Base-by-base conservation (phyloP, 805 yeast genomes). In the Candida yuanshanica region DNA sequence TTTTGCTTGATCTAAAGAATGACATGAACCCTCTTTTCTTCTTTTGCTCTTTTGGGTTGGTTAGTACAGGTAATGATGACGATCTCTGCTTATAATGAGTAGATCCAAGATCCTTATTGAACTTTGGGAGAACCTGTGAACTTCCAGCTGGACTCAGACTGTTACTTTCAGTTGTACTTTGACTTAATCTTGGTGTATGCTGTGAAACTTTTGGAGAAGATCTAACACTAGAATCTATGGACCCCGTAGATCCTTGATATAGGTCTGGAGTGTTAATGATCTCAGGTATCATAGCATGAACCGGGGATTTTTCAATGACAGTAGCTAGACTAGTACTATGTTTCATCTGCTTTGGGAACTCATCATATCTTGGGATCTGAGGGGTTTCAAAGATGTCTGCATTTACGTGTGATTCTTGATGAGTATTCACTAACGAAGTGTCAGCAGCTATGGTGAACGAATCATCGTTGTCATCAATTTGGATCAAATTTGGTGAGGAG, bases 401-500 rank as follows among this genome's bases (percentile, higher is more conserved):
- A 10, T 8, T 23, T 18, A 57, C 42, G 20, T 60, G 62, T 6
- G 63, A 60, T 38, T 54, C 20, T 5, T 17, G 25, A 7, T 20
- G 33, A n/a, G 26, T n/a, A 12, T 13, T n/a, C n/a, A 29, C 23
- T n/a, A 12, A 17, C 7, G 41, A 8, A 26, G 63, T 11, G 53
- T 58, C n/a, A 34, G 36, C 34, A 18, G 33, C 33, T 20, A 36
- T 37, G 21, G 35, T 42, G n/a, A 35, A 16, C n/a, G 21, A 17
- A 10, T 41, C 46, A 33, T 51, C 46, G 6, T 39, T 43, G 32
- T 61, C 68, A 35, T 55, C 58, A 4, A 68, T 44, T 40, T 68
- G 65, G 16, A 68, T 65, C 25, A 68, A 45, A 37, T 66, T 60
- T 20, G 72, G 72, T 2, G 66, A 55, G 21, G 27, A 6, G 21